These are phyloP conservation scores for Ustanciosporium gigantosporum DNA, from an alignment of 1,284 basidiomycete species.

Conservation along the genomic window DNA sequence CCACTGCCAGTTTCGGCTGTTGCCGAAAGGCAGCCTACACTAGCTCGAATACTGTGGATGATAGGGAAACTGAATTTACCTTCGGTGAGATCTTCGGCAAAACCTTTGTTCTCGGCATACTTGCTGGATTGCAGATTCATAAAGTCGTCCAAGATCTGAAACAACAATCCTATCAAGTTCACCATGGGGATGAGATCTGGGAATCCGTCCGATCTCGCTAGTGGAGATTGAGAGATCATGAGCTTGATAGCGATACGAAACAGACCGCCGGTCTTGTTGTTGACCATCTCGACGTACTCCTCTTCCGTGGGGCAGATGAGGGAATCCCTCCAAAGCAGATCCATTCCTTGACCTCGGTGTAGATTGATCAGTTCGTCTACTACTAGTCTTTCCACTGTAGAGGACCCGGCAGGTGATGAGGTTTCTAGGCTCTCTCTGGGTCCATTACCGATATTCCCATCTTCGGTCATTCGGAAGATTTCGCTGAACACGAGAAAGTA, in stretches of 20 bases:
- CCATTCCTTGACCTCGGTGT: slow-evolving; percentile 93
- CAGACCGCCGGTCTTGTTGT: slow-evolving; percentile 96
- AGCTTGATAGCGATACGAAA: slow-evolving; percentile 90
- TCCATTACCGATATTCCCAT: slow-evolving; percentile 64
- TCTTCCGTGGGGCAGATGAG: slow-evolving; percentile 90
- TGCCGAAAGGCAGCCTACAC: slow-evolving; percentile 4
- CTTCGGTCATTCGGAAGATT: slow-evolving; percentile 73
- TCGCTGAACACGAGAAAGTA: slow-evolving; percentile 71
- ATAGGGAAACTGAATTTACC: slow-evolving; percentile 96
- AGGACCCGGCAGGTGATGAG: slow-evolving; percentile 2
- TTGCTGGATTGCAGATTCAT: slow-evolving; percentile 87
- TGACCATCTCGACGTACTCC: slow-evolving; percentile 94
- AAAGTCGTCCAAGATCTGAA: slow-evolving; percentile 96
- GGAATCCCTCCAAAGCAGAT: slow-evolving; percentile 91
- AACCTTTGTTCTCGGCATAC: slow-evolving; percentile 91
- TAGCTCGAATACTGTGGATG: slow-evolving; percentile 76
- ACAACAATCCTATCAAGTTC: slow-evolving; percentile 89
- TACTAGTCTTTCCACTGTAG: slow-evolving; percentile 40
- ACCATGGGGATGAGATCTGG: slow-evolving; percentile 72
- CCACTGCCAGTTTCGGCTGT: background rate
- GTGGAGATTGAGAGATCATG: slow-evolving; percentile 75
- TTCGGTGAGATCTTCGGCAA: slow-evolving; percentile 90
- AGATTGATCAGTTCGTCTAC: slow-evolving; percentile 77
- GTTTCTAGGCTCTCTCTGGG: slow-evolving; percentile 61
- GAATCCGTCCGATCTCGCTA: background rate